Base-by-base conservation (phyloP, 805 yeast species). In the Starmerella roubikii region DNA sequence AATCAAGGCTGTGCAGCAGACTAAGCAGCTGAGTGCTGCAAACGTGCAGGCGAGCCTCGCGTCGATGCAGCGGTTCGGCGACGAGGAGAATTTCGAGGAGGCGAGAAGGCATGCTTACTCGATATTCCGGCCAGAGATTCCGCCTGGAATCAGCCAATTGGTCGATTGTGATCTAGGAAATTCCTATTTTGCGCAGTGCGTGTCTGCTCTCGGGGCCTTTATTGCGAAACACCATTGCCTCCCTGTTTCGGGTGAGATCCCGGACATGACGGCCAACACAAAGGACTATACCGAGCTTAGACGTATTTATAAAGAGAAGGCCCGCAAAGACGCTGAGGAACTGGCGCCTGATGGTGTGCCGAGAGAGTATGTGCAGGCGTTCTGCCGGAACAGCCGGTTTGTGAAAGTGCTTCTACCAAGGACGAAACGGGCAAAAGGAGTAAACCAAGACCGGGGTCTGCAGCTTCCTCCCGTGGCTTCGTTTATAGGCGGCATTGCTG, bases 201-300 rank as follows among this genome's bases (percentile, higher is more conserved):
- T 70, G 0, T 59, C 56, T 30, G 79, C 85, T 0, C 60, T 83
- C 35, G 60, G 66, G 31, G 43, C 47, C 7, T 84, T 74, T 54
- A 65, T 74, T 0, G 45, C 36, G 0, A 31, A 33, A 1, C 42
- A 45, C 15, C 28, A 53, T 3, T 59, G 62, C 1, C 54, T 60
- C 4, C 61, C 82, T n/a, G 57, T 83, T 2, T 66, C 77, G 3
- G 94, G 93, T 0, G 68, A 62, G 0, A 54, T 86, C 5, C 94
- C 94, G 0, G 97, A 86, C 55, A 88, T 88, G 95, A 78, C 81
- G 17, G 72, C 94, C 0, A 73, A 75, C 44, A 77, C 94, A 0
- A 56, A 59, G 8, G 64, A 64, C 39, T 88, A 80, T 54, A 63
- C 78, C 2, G 55, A 51, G 8, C 57, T 88, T 27, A 79, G 76